Base-by-base conservation (phyloP, 306 rosid genomes). In the Sechiopsis laciniata region DNA sequence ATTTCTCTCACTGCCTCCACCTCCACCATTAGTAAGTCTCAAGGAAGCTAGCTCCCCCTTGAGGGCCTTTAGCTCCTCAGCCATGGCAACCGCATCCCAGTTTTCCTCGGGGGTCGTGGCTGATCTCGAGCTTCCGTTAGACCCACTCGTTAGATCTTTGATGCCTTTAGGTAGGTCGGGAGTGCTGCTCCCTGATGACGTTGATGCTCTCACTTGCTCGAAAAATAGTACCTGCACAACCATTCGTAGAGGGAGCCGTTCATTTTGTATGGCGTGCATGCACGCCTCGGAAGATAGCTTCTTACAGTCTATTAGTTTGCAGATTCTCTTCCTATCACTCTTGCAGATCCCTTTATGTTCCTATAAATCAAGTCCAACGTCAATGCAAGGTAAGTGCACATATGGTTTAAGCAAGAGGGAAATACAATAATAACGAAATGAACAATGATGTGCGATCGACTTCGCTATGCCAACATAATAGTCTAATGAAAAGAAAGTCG, bases 151-250 rank as follows among this genome's bases (percentile, higher is more conserved):
- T 72, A 86, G 80, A 55, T 91, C 96, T 81, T 83, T 89, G 67
- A 84, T 81, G 81, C 90, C 93, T 75, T 74, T 89, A 26, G 90
- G 84, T 35, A 89, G 81, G 88, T 91, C 99, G 1, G 99, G 97
- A 51, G 99, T 95, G 91, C 92, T 91, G 71, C 91, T 82, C 56
- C 99, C 99, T 0, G 99, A 95, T 62, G 92, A 85, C 35, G 87
- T 86, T 1, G 95, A 82, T 0, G 86, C 84, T 71, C 96, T 85
- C 16, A 91, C 89, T 77, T 95, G 99, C 90, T 91, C 99, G n/a
- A 95, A 95, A 67, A 88, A 91, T 72, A 95, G 88, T 74, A 95
- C 91, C 84, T 95, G 99, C 86, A 95, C 96, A 7, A 95, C 92
- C 9, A 95, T 94, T 0, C 99, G 95, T 80, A 91, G 66, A 0